phyloP scores from a whole-genome alignment of 352 stramenopile genomes.

The Phytophthora idaei region DNA sequence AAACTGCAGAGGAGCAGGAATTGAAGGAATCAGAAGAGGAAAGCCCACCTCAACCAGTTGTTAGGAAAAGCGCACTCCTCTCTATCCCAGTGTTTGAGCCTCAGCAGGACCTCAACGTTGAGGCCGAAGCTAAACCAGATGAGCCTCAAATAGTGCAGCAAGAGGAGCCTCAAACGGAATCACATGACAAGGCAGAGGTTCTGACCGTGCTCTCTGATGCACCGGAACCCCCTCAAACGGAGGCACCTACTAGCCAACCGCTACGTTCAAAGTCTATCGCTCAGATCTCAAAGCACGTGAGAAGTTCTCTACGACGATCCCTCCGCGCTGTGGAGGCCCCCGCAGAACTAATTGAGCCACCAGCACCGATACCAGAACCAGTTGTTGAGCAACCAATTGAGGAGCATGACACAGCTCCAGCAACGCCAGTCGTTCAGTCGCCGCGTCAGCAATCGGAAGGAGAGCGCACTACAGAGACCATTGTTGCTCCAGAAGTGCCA shows the following conservation, averaged over 20 bases:
- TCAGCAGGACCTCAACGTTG: constrained; percentile 1
- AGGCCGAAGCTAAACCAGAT: background rate
- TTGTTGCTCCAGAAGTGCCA: background rate
- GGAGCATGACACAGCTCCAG: constrained; percentile 1
- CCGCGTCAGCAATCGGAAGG: constrained; percentile 26
- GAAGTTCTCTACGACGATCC: constrained; percentile 18
- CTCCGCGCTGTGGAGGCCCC: constrained; percentile 3
- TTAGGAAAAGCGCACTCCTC: constrained; percentile 17
- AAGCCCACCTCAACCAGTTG: background rate
- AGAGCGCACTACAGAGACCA: constrained; percentile 29
- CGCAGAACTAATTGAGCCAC: background rate
- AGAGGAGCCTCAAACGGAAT: background rate
- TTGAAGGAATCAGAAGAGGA: constrained; percentile 7
- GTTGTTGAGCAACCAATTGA: constrained; percentile 8
- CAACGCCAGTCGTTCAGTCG: background rate
- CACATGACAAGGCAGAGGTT: background rate
- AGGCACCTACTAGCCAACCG: background rate
- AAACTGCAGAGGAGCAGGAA: constrained; percentile 1
- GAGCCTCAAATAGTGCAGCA: background rate
- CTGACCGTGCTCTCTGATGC: background rate
- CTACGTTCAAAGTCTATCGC: constrained; percentile 4
- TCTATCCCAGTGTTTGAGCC: constrained; percentile 14
- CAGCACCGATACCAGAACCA: constrained; percentile 5
- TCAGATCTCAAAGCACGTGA: constrained; percentile 18
- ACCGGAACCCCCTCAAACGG: background rate